Base-by-base conservation (phyloP, 768 basidiomycete genomes). In the Rhizopogon rudus region DNA sequence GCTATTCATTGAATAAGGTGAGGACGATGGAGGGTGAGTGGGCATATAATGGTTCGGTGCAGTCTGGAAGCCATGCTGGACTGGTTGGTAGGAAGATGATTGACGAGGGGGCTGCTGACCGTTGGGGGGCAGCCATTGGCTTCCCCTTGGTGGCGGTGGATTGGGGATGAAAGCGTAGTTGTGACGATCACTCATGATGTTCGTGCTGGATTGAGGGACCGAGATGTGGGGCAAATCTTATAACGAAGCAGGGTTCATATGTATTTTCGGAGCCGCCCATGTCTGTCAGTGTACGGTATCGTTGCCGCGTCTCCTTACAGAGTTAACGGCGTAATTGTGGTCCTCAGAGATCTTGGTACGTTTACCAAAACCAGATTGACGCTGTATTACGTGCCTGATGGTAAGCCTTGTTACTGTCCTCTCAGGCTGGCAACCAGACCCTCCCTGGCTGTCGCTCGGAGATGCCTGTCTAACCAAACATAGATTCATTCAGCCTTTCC, bases 261-360 rank as follows among this genome's bases (percentile, higher is more conserved):
- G 70, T 60, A 20, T 65, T 70, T 70, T 59, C 66, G 68, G 70
- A 44, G 33, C 68, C 70, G 66, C 66, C 60, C 56, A 40, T 13
- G 46, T 53, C 57, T 61, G 65, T 67, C 52, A 65, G 41, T 55
- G 61, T 67, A 63, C 60, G 54, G 48, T 62, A 61, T 60, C 57
- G 54, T 71, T 66, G 68, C 68, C 68, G 67, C 61, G 40, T 41
- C 46, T 57, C 56, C 45, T 39, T 44, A 63, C 59, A 51, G 57
- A 65, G 63, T 57, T 51, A 61, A 64, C 65, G 68, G 64, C 62
- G 66, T 64, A 69, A 69, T 59, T 51, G 35, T 54, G 57, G 53
- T 56, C 65, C 59, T 37, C 51, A 56, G 54, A 72, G 63, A 72
- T 72, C 66, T 57, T 49, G 61, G 44, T 61, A 59, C 56, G 60